Evolutionary conservation across 2,329 filamentous ascomycete species (phyloP), one percentile per base, ranked within the genome.

Genomic region (Intubia oerlemansii): DNA sequence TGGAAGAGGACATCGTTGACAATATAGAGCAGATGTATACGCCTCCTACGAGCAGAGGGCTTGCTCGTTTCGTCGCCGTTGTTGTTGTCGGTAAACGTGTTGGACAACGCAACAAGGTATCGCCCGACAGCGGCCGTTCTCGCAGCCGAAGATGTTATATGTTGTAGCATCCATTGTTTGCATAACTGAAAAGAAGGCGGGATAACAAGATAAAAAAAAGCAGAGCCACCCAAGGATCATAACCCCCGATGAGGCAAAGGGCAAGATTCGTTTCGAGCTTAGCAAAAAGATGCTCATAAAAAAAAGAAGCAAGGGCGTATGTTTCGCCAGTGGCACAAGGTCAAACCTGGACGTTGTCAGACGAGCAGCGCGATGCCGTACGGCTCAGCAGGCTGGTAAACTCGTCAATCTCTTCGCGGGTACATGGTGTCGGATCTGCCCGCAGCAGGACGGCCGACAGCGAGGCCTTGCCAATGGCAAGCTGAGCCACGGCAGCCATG

Each of bases 291-390:
- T 21, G 8, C 19, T 21, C n/a, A n/a, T n/a, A n/a, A n/a, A n/a
- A n/a, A n/a, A n/a, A 25, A 15, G n/a, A 17, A 25, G 24, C 7
- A 15, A 14, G 23, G 7, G 24, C 14, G 20, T 29, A 18, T 46
- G n/a, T n/a, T n/a, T n/a, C n/a, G n/a, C n/a, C n/a, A n/a, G n/a
- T n/a, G n/a, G n/a, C n/a, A n/a, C n/a, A n/a, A n/a, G 17, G 41
- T 47, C 74, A 81, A 79, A 88, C 79, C 79, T 88, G 79, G 61
- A 88, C 74, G 58, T 85, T 82, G 58, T 59, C 54, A 45, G 70
- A 63, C 44, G 77, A 78, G 65, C 79, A 85, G 56, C 69, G 64
- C 52, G 61, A 53, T 45, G 79, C 53, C 42, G 64, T 63, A 45
- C 60, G 54, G 48, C 71, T 63, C 42, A 88, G 59, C 34, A 69